Evolutionary conservation across 2,329 filamentous ascomycete species (phyloP).

Genomic region (Colletotrichum magnum): DNA sequence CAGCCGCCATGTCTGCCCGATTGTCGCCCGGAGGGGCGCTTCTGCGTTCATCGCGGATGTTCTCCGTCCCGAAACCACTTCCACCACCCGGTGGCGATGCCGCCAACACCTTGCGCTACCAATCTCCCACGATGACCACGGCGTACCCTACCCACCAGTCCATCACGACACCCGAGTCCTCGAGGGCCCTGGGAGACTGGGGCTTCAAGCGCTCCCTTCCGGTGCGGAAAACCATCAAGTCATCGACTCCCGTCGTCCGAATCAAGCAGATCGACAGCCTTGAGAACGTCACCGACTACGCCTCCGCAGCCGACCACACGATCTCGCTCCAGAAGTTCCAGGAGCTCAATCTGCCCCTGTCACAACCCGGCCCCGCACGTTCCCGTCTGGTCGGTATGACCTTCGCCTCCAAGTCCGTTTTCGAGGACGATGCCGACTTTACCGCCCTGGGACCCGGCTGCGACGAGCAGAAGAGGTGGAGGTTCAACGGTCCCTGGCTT

Average conservation of each 20-base stretch:
- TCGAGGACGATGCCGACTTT: constrained; percentile 70
- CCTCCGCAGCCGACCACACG: constrained; percentile 85
- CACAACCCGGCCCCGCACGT: constrained; percentile 58
- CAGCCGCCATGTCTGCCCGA: constrained; percentile 40
- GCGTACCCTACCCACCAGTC: constrained; percentile 87
- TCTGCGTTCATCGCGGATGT: constrained; percentile 89
- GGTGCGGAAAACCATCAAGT: constrained; percentile 78
- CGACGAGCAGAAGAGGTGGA: constrained; percentile 69
- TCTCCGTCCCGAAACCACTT: constrained; percentile 85
- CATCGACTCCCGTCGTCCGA: constrained; percentile 81
- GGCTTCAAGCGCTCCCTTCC: constrained; percentile 90
- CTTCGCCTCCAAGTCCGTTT: constrained; percentile 64
- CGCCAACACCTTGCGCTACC: constrained; percentile 60
- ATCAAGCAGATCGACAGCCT: constrained; percentile 85
- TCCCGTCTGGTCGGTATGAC: constrained; percentile 30
- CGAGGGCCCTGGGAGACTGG: constrained; percentile 87
- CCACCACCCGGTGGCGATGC: constrained; percentile 70
- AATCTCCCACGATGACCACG: constrained; percentile 79
- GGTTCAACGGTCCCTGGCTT: constrained; percentile 77
- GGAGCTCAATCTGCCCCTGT: constrained; percentile 82
- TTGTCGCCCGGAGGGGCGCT: constrained; percentile 77
- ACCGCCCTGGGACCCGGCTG: constrained; percentile 54
- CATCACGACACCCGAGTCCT: constrained; percentile 82
- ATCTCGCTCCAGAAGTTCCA: constrained; percentile 88
- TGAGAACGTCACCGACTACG: constrained; percentile 92